Evolutionary conservation across 345 rosid species (phyloP), one percentile per base, ranked within the genome.

Genomic region (Eucalyptus dawsonii): DNA sequence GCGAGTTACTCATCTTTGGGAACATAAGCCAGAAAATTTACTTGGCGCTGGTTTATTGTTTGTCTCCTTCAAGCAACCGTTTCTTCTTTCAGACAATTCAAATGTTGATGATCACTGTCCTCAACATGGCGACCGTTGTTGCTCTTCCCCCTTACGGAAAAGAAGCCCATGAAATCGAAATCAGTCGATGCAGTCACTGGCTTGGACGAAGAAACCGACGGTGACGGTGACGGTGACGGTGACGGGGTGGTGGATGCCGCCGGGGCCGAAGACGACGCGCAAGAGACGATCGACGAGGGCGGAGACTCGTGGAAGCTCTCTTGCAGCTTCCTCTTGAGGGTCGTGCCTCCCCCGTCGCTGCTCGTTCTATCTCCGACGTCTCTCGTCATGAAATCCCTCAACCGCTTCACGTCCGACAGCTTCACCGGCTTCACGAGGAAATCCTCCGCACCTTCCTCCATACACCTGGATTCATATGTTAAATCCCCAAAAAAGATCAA

Each of bases 371-470:
- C 87, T 88, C 91, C 88, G 40, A 91, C 37, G 15, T 94, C 97
- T 87, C 90, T 94, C 29, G 89, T 62, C 92, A 95, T 92, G 91
- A 86, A 93, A 65, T 91, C 95, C 91, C 94, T 95, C 42, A 98
- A 65, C 37, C 98, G 96, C 90, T 95, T 92, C 50, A 98, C 98
- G 87, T 98, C 99, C 19, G 99, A 92, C 80, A 95, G 91, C 90
- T 98, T 98, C 94, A 98, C 98, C 67, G 99, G 99, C 91, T 98
- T 98, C 88, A 97, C 91, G 89, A 98, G 90, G 76, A 97, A 98
- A 69, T 96, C 98, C 93, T 97, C 95, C 6, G 99, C 99, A 14
- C 99, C 99, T 95, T 97, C 98, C 93, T 97, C 99, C 53, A 98
- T 93, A 86, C 99, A 98, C 58, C 99, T 96, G 92, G 86, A 86